phyloP scores from a whole-genome alignment of 2,329 filamentous ascomycete genomes.

The Cercospora zeina region DNA sequence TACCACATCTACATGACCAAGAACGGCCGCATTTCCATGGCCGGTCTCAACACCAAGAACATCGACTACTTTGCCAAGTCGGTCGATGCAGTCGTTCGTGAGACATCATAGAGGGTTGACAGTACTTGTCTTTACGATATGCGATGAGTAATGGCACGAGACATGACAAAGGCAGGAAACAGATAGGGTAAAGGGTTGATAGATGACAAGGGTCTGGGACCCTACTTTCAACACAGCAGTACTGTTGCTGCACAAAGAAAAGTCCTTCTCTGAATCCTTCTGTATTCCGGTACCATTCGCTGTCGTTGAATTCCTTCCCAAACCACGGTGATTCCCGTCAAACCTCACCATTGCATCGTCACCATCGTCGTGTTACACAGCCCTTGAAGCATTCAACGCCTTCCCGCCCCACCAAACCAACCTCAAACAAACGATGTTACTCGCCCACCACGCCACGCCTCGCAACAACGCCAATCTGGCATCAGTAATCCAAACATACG shows the following conservation, averaged over 20 bases:
- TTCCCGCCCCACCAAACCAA: constrained; percentile 43
- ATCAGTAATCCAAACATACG: constrained; percentile 47
- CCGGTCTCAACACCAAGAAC: constrained; percentile 89
- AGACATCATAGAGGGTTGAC: constrained; percentile 39
- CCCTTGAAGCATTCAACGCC: constrained; percentile 22
- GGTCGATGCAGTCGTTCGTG: constrained; percentile 77
- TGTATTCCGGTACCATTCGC: background rate
- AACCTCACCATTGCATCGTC: too few species aligned
- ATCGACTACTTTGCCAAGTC: constrained; percentile 91
- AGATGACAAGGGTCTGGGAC: constrained; percentile 13
- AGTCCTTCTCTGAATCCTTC: background rate
- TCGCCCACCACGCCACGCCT: constrained; percentile 47
- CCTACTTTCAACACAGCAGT: constrained; percentile 10
- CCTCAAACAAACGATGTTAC: constrained; percentile 47
- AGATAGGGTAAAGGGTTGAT: background rate
- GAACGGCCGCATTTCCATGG: constrained; percentile 98
- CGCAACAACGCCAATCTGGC: constrained; percentile 42
- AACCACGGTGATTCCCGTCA: too few species aligned
- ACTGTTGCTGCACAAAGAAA: background rate
- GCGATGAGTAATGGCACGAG: constrained; percentile 7
- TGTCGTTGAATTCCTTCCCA: background rate
- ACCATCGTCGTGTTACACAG: too few species aligned
- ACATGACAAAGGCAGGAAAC: background rate
- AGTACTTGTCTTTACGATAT: background rate
- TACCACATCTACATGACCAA: constrained; percentile 90